A percentile compares a stretch with the other conserved stretches of the same genome.
Conservation (phyloP, 2,329 filamentous ascomycete genomes). For the Talaromyces sp. region DNA sequence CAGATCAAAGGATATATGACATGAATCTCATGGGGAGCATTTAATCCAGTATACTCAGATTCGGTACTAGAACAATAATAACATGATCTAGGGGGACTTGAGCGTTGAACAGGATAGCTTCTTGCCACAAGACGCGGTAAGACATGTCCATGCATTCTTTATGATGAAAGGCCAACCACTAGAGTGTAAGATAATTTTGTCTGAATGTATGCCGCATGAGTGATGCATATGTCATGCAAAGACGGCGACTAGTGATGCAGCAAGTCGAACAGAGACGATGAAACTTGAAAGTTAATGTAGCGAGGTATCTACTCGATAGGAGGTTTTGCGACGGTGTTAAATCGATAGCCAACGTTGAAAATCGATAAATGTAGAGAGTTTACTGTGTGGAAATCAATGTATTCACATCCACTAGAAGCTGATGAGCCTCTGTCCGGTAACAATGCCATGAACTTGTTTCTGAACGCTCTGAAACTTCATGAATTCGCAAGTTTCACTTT, state of each 20-base stretch:
- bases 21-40: too few relatives aligned
- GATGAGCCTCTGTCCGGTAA: conserved; percentile 18
- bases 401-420: conserved; percentile 7
- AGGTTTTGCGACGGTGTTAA: too few relatives aligned
- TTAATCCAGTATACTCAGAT: too few relatives aligned
- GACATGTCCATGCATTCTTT: neutral
- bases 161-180: neutral
- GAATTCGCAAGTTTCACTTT: conserved; percentile 41
- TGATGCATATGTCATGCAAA: neutral
- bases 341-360: neutral
- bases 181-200: neutral
- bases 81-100: neutral
- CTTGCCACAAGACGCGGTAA: neutral
- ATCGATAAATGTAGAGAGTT: neutral
- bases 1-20: too few relatives aligned
- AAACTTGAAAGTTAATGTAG: neutral
- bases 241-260: neutral
- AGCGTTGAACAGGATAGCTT: neutral
- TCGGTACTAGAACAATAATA: neutral
- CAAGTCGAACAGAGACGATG: too few relatives aligned
- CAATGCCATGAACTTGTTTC: conserved; percentile 15
- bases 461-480: conserved; percentile 41
- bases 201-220: neutral
- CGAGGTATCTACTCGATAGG: neutral
- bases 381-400: neutral